Base-by-base conservation (phyloP, 495 filamentous ascomycete genomes). In the Recurvomyces mirabilis region DNA sequence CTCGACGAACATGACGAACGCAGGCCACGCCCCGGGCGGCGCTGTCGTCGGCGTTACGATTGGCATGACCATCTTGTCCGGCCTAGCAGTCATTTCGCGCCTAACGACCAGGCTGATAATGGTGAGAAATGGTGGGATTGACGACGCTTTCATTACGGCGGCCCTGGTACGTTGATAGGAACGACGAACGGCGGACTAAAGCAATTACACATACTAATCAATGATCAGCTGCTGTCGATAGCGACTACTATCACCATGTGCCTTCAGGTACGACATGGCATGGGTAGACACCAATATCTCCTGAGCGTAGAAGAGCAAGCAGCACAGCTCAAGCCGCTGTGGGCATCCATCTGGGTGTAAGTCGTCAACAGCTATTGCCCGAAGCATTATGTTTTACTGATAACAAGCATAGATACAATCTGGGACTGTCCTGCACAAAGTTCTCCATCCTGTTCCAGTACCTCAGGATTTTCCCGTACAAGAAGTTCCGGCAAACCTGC, bases 401-500 rank as follows among this genome's bases (percentile, higher is more conserved):
- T n/a, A n/a, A n/a, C n/a, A n/a, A n/a, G n/a, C n/a, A n/a, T 30
- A n/a, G n/a, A n/a, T 60, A 60, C 48, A 46, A 60, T 39, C 41
- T 60, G 11, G 42, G 51, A 13, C 48, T 60, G 24, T 42, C 51
- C 17, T 42, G 41, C 20, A 57, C 57, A 10, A 60, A 60, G 33
- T 43, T 46, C 23, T 57, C 54, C 18, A 60, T 60, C 25, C 41
- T 60, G 20, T 32, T 60, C 18, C 57, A 60, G 41, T 60, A 60
- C 34, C 45, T 47, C 4, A 43, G 57, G 6, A 46, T 60, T 22
- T 57, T 60, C 37, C 28, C 47, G 23, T 43, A 35, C 1, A 41
- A 28, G 22, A 40, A 29, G 2, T 53, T 61, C 39, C 50, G 54
- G 13, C 29, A 40, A 25, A 32, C 44, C 11, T 54, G 51, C 48